A percentile compares a stretch with the other conserved stretches of the same genome.
Conservation (phyloP, 306 rosid species). For the Cicer bijugum region DNA sequence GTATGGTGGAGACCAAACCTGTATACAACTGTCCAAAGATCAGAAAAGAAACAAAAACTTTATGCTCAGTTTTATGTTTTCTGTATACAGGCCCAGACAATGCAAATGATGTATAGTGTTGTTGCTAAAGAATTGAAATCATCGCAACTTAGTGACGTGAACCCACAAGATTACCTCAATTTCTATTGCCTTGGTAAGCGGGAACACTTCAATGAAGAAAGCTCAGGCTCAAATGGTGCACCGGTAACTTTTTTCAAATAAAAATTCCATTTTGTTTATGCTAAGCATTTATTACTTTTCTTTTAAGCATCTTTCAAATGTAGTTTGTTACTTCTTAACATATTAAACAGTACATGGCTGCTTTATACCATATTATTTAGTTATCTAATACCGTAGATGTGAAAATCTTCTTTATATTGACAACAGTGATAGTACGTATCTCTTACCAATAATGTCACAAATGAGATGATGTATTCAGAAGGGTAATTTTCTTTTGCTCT, state of each 20-base stretch:
- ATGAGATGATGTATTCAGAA: conserved; percentile 23
- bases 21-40: conserved; percentile 21
- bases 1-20: conserved; percentile 27
- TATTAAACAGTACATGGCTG: conserved; percentile 14
- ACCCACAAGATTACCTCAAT: conserved; percentile 83
- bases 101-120: conserved; percentile 77
- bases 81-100: conserved; percentile 73
- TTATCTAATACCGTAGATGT: neutral
- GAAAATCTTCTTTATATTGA: conserved; percentile 21
- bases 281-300: conserved; percentile 23
- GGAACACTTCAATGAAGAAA: conserved; percentile 58
- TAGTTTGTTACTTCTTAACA: conserved; percentile 18
- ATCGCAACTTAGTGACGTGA: conserved; percentile 47
- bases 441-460: neutral
- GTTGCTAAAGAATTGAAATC: conserved; percentile 69
- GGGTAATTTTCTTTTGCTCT: neutral
- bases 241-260: conserved; percentile 55
- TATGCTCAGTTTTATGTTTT: conserved; percentile 38
- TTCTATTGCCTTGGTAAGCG: conserved; percentile 97
- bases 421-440: conserved; percentile 17
- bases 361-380: conserved; percentile 12
- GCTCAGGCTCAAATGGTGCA: conserved; percentile 45
- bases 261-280: conserved; percentile 21
- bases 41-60: conserved; percentile 17
- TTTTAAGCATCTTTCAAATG: conserved; percentile 33